A percentile compares a stretch with the other conserved stretches of the same genome.
Evolutionary conservation across 148 eudicot genomes (phyloP).

Genomic region (Cornus suecica): DNA sequence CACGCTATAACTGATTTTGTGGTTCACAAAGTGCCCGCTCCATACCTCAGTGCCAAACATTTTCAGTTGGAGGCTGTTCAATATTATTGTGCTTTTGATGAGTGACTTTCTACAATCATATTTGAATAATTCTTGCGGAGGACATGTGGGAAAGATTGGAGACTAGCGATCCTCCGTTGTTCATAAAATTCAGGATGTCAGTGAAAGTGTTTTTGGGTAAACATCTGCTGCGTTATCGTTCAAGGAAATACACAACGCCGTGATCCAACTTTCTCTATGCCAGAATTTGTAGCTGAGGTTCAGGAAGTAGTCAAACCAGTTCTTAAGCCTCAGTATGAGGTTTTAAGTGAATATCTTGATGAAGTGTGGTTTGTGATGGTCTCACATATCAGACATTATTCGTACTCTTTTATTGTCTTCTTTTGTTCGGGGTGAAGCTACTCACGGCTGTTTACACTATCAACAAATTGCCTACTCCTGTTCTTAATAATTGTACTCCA

Average conservation of each 20-base stretch:
- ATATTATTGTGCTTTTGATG: neutral
- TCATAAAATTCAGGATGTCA: constrained; percentile 93
- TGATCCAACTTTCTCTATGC: constrained; percentile 79
- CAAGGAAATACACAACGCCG: constrained; percentile 89
- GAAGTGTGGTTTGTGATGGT: too few relatives aligned
- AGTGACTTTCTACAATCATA: neutral
- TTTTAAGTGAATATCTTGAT: too few relatives aligned
- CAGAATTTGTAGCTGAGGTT: constrained; percentile 85
- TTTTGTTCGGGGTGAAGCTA: too few relatives aligned
- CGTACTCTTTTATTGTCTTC: too few relatives aligned
- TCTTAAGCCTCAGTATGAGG: constrained; percentile 66
- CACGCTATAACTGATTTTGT: too few relatives aligned
- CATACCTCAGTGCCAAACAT: too few relatives aligned
- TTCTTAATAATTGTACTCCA: too few relatives aligned
- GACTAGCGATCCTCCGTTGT: constrained; percentile 92
- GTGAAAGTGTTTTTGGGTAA: constrained; percentile 81
- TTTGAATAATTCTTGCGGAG: constrained; percentile 40
- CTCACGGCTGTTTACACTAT: too few relatives aligned
- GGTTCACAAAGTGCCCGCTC: too few relatives aligned
- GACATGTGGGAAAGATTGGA: constrained; percentile 91
- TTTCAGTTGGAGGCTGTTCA: neutral
- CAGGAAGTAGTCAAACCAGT: constrained; percentile 84
- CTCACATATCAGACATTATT: too few relatives aligned
- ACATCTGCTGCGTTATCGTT: constrained; percentile 68
- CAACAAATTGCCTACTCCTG: too few relatives aligned